phyloP scores from a whole-genome alignment of 768 basidiomycete genomes.

The Paxillus involutus region DNA sequence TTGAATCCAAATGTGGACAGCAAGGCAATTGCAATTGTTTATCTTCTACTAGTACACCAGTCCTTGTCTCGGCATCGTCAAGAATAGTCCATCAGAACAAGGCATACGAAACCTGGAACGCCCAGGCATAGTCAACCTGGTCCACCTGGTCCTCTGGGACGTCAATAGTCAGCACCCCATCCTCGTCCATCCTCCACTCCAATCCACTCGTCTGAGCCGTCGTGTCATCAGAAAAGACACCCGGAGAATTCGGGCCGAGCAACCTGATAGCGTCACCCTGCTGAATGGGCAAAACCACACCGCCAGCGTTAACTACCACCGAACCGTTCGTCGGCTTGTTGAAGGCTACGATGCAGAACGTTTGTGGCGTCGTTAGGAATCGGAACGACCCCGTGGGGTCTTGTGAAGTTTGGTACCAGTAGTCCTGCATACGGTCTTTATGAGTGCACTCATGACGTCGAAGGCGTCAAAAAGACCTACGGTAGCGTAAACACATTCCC shows the following conservation, averaged over 20 bases:
- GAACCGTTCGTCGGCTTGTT: conserved; percentile 32
- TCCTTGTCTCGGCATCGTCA: too few relatives aligned
- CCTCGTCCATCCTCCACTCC: conserved; percentile 31
- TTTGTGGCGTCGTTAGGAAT: conserved; percentile 51
- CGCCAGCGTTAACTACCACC: conserved; percentile 34
- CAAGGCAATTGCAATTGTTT: too few relatives aligned
- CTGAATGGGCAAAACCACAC: conserved; percentile 42
- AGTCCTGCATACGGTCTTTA: conserved; percentile 32
- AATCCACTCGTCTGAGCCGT: too few relatives aligned
- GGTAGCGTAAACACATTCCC: conserved; percentile 53
- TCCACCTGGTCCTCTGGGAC: conserved; percentile 25
- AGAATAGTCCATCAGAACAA: not conserved
- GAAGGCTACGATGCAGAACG: conserved; percentile 52
- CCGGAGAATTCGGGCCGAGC: conserved; percentile 32
- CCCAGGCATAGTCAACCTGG: conserved; percentile 38
- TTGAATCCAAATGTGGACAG: too few relatives aligned
- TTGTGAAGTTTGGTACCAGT: conserved; percentile 49
- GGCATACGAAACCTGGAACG: conserved; percentile 38
- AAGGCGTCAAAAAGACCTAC: conserved; percentile 28
- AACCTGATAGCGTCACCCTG: conserved; percentile 42
- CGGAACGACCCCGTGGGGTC: conserved; percentile 35
- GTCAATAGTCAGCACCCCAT: conserved; percentile 31
- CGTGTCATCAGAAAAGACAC: not conserved
- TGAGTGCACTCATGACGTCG: not conserved
- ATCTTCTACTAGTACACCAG: too few relatives aligned